Conservation (phyloP, 331 rosid genomes). For the Malus hybrid region DNA sequence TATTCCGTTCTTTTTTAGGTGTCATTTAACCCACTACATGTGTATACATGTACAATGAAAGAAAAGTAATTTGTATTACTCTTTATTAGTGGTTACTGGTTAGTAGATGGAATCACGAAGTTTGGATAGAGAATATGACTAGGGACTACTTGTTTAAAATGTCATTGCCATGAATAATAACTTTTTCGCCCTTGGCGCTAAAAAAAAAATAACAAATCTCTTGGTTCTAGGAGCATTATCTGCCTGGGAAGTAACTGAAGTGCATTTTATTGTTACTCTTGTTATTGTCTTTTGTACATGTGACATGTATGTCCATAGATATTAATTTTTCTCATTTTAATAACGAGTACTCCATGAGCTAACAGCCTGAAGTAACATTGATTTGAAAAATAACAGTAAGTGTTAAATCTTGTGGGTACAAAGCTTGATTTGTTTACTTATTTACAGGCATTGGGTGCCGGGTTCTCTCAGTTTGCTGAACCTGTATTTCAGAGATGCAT, state of each 20-base stretch:
- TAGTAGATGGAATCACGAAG: not conserved
- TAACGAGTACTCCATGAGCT: not conserved
- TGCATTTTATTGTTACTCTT: not conserved
- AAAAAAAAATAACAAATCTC: not conserved
- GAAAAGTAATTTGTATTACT: not conserved
- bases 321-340: not conserved
- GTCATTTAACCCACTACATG: not conserved
- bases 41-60: not conserved
- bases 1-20: not conserved
- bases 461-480: constrained; percentile 85
- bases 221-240: not conserved
- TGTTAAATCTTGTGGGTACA: not conserved
- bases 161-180: not conserved
- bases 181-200: not conserved
- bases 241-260: not conserved
- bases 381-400: not conserved
- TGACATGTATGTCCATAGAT: not conserved
- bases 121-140: not conserved
- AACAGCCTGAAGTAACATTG: not conserved
- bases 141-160: not conserved
- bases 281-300: not conserved
- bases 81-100: not conserved
- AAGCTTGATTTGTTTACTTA: constrained; percentile 13
- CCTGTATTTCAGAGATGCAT: constrained; percentile 98
- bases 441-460: constrained; percentile 82